Evolutionary conservation across 2,329 filamentous ascomycete genomes (phyloP).

Genomic region (Pseudocercospora eumusae): DNA sequence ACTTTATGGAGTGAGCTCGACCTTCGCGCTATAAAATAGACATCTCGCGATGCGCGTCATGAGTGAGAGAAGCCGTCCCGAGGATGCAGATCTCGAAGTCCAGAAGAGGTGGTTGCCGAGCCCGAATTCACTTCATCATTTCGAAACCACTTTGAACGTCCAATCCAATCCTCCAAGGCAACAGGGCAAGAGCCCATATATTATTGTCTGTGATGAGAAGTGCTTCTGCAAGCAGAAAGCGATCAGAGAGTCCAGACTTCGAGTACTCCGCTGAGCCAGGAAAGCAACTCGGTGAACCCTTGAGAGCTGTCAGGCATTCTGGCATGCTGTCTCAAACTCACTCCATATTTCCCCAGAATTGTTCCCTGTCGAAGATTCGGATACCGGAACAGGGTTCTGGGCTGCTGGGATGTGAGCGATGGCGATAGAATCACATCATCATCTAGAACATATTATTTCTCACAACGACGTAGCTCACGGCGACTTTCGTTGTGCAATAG

Average conservation of each 20-base stretch:
- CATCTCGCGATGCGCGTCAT: slow-evolving; percentile 7
- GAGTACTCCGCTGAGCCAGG: neutral
- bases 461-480: neutral
- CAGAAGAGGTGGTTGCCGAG: slow-evolving; percentile 6
- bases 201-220: too few species aligned
- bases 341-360: slow-evolving; percentile 2
- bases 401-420: neutral
- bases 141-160: neutral
- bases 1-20: slow-evolving; percentile 1
- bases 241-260: neutral
- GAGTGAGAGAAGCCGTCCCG: neutral
- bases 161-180: too few species aligned
- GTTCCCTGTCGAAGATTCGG: slow-evolving; percentile 5
- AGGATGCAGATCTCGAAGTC: neutral
- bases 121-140: neutral
- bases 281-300: neutral
- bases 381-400: neutral
- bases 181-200: too few species aligned
- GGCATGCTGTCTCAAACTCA: slow-evolving; percentile 4
- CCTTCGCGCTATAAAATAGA: slow-evolving; percentile 2
- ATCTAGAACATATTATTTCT: neutral
- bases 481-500: neutral
- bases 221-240: neutral
- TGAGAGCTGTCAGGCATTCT: slow-evolving; percentile 1
- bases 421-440: neutral